Base-by-base conservation (phyloP, 2,329 filamentous ascomycete genomes). In the Colletotrichum sp. region DNA sequence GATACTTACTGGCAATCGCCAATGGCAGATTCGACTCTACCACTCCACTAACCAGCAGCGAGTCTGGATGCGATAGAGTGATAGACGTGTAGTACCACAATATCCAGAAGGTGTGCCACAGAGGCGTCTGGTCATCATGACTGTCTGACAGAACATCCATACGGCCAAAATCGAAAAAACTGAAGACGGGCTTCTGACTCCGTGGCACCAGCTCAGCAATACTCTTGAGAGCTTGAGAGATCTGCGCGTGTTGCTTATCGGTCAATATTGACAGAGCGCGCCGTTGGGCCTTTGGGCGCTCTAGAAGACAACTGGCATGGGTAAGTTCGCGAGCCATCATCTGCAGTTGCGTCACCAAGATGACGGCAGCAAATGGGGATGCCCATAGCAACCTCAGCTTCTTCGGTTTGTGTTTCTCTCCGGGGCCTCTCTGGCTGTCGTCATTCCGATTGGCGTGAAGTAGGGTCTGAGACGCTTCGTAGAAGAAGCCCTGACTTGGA, bases 41-140 rank as follows among this genome's bases (percentile, higher is more conserved):
- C 7, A 72, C 70, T n/a, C 70, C 70, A 13, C 63, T 72, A 6
- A 72, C 70, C 3, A 72, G 36, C 2, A 72, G 32, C 3, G 70
- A 72, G 55, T 72, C 70, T 8, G 70, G 70, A 15, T 72, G 70
- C 1, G 70, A 72, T 5, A 72, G 10, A 16, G 70, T 72, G 15
- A 72, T 72, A n/a, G 70, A 72, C 1, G 70, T 72, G 28, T 72
- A 72, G 6, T 72, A 72, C 70, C 70, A 72, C 4, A 72, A 16
- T 3, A 72, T 68, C 70, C 70, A 72, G 55, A 72, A 72, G 13
- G 63, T 72, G 21, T 72, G 70, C 70, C 70, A 72, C 12, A 72
- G n/a, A 12, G 70, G 70, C 9, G 70, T 72, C 15, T 72, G 70
- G 28, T 72, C 70, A 10, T 72, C 70, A 7, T 24, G 36, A 2